Conservation (phyloP, 495 filamentous ascomycete species). For the Daldinia grandis region DNA sequence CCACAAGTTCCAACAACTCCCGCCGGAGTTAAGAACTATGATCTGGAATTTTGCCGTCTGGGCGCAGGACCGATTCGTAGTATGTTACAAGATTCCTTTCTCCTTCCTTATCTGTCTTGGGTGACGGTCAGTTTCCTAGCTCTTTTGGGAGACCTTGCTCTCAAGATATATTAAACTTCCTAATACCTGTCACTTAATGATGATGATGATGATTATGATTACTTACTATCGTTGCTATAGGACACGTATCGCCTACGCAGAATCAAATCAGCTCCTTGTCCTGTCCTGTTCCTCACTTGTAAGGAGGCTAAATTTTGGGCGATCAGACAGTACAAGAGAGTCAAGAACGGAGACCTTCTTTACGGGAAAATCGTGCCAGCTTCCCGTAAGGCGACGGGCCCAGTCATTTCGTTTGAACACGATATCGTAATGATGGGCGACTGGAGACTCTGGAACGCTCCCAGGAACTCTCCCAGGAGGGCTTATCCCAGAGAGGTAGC, state of each 20-base stretch:
- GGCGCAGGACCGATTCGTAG: conserved; percentile 3
- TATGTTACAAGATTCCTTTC: not conserved
- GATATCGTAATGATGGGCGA: conserved; percentile 2
- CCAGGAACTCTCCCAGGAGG: too few species aligned
- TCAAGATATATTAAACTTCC: not conserved
- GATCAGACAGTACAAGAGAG: not conserved
- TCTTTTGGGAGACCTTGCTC: not conserved
- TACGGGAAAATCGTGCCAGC: not conserved
- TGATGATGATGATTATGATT: not conserved
- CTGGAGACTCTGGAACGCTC: not conserved
- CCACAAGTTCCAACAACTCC: not conserved
- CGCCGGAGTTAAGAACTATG: not conserved
- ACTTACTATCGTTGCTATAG: not conserved
- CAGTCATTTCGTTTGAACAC: conserved; percentile 6
- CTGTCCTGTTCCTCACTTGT: conserved; percentile 12
- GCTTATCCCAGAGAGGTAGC: not conserved
- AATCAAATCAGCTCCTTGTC: conserved; percentile 4
- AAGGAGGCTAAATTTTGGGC: not conserved
- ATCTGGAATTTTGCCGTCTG: not conserved
- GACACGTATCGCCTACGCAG: not conserved
- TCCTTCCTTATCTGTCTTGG: not conserved
- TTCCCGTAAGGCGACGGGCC: not conserved
- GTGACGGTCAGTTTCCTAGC: not conserved
- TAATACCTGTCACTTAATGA: not conserved
- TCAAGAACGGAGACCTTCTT: not conserved